These are phyloP conservation scores for Seminavis robusta DNA, from an alignment of 108 stramenopile species.

Conservation along the genomic window DNA sequence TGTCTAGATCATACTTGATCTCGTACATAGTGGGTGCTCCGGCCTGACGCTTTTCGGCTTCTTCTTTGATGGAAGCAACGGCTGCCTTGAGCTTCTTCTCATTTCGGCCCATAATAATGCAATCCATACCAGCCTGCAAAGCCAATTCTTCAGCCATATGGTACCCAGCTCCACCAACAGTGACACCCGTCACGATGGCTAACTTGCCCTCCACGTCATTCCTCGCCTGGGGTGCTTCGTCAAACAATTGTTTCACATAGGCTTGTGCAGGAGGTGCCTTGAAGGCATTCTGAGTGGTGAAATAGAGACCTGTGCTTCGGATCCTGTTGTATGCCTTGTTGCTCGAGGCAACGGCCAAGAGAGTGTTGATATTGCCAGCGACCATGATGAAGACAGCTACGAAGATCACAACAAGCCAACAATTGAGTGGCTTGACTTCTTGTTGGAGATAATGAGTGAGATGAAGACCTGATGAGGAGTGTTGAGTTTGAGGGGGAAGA, in stretches of 20 bases:
- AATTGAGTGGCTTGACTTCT: too few species aligned
- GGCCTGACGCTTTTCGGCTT: neutral
- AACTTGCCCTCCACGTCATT: constrained; percentile 1
- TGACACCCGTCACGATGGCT: constrained; percentile 8
- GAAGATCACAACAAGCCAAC: too few species aligned
- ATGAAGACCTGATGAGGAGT: too few species aligned
- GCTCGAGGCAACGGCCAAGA: too few species aligned
- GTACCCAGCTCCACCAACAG: neutral
- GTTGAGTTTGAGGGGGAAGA: too few species aligned
- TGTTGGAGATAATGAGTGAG: too few species aligned
- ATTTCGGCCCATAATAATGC: neutral
- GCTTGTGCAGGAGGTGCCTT: neutral
- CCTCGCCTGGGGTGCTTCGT: constrained; percentile 6
- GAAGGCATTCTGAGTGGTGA: too few species aligned
- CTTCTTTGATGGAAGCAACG: neutral
- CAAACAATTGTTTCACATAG: neutral
- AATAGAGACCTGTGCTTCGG: too few species aligned
- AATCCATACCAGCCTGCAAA: constrained; percentile 1
- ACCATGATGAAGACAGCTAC: too few species aligned
- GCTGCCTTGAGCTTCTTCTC: neutral
- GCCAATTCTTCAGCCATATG: neutral
- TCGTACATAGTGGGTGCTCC: neutral
- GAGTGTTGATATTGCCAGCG: too few species aligned
- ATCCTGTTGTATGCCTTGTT: too few species aligned
- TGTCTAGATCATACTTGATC: too few species aligned